Base-by-base conservation (phyloP, 306 rosid genomes). In the Biancaea sappan region DNA sequence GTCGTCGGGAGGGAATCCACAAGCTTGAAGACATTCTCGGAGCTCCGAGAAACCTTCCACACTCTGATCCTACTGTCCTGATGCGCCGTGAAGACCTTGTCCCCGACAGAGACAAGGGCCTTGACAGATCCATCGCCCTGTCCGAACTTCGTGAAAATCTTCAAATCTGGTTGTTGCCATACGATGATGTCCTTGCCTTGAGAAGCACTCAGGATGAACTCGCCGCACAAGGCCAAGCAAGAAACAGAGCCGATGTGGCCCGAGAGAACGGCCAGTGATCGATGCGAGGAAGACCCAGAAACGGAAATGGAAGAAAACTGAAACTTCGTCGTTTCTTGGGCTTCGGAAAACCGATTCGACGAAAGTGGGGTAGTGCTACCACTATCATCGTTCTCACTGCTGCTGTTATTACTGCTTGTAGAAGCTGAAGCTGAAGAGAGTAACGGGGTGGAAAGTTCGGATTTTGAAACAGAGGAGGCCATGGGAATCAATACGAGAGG, bases 121-220 rank as follows among this genome's bases (percentile, higher is more conserved):
- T 94, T 94, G 0, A 94, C 96, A 0, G 97, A 90, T 0, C 98
- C 98, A 3, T 89, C 96, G 0, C 98, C 98, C 15, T 91, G 96
- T 11, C 98, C 98, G 41, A 94, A 94, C 57, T 87, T 84, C 0
- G 96, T 85, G 56, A 91, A 94, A 9, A 83, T 47, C 84, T 77
- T 87, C 51, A 94, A 82, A 73, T 94, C 96, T 16, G 98, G 98
- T 71, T 94, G 97, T 29, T 94, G 97, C 98, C 98, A 94, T 34
- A 61, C 68, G 47, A 61, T 61, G 68, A 61, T 61, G 47, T 61
- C 68, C n/a, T 61, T 61, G 18, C 68, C 68, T 19, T 61, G 68
- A 61, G 68, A 61, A 35, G 68, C 68, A 35, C 98, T 94, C 2
- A 94, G 79, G 12, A 94, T 85, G 89, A 94, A 94, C 71, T 94